Base-by-base conservation (phyloP, 1,284 basidiomycete species). In the Trametes sp. region DNA sequence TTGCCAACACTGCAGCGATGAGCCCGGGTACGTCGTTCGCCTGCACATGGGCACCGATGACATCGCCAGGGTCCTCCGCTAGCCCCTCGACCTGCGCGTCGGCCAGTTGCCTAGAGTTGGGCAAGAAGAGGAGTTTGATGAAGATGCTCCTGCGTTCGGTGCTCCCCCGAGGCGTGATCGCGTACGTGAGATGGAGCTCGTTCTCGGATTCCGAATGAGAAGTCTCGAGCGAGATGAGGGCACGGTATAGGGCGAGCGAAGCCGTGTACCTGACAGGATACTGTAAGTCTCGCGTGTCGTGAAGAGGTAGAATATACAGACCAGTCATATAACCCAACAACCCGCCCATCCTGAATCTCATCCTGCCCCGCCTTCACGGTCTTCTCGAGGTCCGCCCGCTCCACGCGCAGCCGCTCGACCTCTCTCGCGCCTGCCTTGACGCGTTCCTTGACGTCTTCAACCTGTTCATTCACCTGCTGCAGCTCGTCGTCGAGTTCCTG, bases 21-120 rank as follows among this genome's bases (percentile, higher is more conserved):
- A 94, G 77, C 1, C 91, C 90, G 35, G 88, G 83, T 0, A 87
- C 86, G 73, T 94, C 88, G 68, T 93, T 89, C 9, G 83, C 81
- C 59, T 86, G 85, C 0, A 90, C 77, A 69, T 90, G 86, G 5
- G 83, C 80, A 45, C 85, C 86, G 4, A 91, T 78, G 1, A 89
- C 75, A 61, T 93, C 89, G 0, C 78, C 81, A 45, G 88, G 74
- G 56, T 92, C 84, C 2, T 81, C 81, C 29, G 82, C 80, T 6
- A 87, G 63, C 1, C 85, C 87, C 13, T 77, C 75, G 6, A 87
- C 80, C 24, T 84, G 79, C 2, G 83, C 90, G 36, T 85, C 82
- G 0, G 82, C 87, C 11, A 92, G 74, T 51, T 82, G 81, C 57
- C 85, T 78, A 0, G 89, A 89, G 65, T 89, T 88, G 6, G 90